Base-by-base conservation (phyloP, 1,284 basidiomycete genomes). In the Moesziomyces sp. region DNA sequence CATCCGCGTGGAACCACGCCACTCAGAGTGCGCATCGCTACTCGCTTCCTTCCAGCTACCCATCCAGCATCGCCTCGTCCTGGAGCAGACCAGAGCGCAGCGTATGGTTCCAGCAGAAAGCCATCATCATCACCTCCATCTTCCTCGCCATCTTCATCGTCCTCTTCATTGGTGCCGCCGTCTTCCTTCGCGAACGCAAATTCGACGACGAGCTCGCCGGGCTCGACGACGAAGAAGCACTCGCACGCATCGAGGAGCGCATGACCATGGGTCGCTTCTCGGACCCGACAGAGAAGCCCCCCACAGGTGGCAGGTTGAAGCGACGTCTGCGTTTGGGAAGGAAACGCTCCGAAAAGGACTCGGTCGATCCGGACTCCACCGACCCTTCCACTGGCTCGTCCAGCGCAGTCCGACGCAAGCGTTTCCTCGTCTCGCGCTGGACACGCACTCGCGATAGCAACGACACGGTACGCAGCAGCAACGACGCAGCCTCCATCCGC, bases 71-170 rank as follows among this genome's bases (percentile, higher is more conserved):
- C 18, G 76, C 77, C 13, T 76, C 77, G 4, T 70, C 72, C 10
- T 80, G 78, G 78, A 63, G 52, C 23, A 44, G 64, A 24, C 73
- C 73, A 2, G 57, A 74, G 43, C 65, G 81, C 8, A 74, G 71
- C 44, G 71, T 79, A 6, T 83, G 79, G 79, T 83, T 81, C 57
- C 74, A 81, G 57, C 55, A 66, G 38, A 77, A 77, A 48, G 81
- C 81, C 55, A 81, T 82, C 63, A 76, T 83, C 66, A 79, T 83
- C 58, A 75, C 68, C 24, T 81, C 80, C 7, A 70, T 79, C 61
- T 83, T 82, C 67, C 74, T 84, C 21, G 81, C 82, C 62, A 82
- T 84, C 57, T 78, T 84, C 48, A 83, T 84, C 57, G 76, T 83
- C 11, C 71, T 84, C 52, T 78, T 82, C 58, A 82, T 84, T 46